Conservation (phyloP, 1,284 basidiomycete species). For the Marasmius fiardii region DNA sequence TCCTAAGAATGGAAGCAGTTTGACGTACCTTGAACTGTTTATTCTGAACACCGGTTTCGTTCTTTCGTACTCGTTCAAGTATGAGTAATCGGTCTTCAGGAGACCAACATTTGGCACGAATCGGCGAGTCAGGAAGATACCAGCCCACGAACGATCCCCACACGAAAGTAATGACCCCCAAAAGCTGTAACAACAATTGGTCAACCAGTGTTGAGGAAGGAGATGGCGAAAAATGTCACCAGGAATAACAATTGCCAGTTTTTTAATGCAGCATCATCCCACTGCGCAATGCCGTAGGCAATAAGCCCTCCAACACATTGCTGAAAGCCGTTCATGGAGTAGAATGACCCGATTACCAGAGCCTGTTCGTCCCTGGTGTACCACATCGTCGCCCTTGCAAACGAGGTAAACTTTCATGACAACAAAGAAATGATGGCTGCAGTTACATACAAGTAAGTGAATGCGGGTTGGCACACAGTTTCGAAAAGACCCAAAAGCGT, state of each 20-base stretch:
- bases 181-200: constrained; percentile 25
- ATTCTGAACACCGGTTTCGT: constrained; percentile 55
- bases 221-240: constrained; percentile 21
- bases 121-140: constrained; percentile 51
- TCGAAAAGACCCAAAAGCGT: constrained; percentile 48
- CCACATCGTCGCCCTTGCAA: constrained; percentile 46
- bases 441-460: constrained; percentile 35
- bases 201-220: not conserved
- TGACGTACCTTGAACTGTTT: constrained; percentile 43
- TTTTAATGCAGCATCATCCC: constrained; percentile 36
- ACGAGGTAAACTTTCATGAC: not conserved
- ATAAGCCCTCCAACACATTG: constrained; percentile 51
- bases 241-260: constrained; percentile 55
- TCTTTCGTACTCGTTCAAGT: constrained; percentile 51
- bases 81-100: constrained; percentile 48
- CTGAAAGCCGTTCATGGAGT: constrained; percentile 52
- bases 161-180: constrained; percentile 41
- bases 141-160: constrained; percentile 49
- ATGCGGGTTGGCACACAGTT: constrained; percentile 48
- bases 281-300: constrained; percentile 47
- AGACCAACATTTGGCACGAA: constrained; percentile 46
- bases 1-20: not conserved
- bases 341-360: constrained; percentile 45
- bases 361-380: constrained; percentile 50
- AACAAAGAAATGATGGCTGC: not conserved